Conservation (phyloP, 2,329 filamentous ascomycete species). For the Colletotrichum chrysophilum region DNA sequence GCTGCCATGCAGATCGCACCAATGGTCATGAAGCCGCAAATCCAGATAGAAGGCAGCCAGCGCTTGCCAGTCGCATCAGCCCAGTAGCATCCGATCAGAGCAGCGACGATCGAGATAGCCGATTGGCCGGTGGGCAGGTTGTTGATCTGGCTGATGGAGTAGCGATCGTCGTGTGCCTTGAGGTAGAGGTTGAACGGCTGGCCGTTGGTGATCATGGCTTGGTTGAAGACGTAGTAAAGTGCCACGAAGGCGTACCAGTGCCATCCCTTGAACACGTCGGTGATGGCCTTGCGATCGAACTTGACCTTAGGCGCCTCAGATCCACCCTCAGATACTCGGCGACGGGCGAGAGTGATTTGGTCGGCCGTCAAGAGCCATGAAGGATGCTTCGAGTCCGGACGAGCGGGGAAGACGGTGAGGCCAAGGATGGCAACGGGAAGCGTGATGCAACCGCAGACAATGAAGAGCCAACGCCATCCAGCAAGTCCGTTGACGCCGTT, state of each 20-base stretch:
- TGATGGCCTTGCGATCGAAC: slow-evolving; percentile 38
- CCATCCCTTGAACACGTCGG: slow-evolving; percentile 41
- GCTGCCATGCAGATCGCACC: slow-evolving; percentile 47
- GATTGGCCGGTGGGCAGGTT: slow-evolving; percentile 63
- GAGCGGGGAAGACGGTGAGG: slow-evolving; percentile 26
- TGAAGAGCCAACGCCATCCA: slow-evolving; percentile 21
- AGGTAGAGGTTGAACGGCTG: slow-evolving; percentile 46
- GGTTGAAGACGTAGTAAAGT: slow-evolving; percentile 51
- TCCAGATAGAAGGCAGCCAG: slow-evolving; percentile 46
- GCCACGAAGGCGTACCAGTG: slow-evolving; percentile 39
- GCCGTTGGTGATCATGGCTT: slow-evolving; percentile 44
- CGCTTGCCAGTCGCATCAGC: slow-evolving; percentile 70
- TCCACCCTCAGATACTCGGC: slow-evolving; percentile 28
- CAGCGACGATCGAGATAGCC: slow-evolving; percentile 62
- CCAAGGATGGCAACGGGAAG: slow-evolving; percentile 11
- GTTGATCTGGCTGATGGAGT: slow-evolving; percentile 55
- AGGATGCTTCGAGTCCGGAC: slow-evolving; percentile 31
- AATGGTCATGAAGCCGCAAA: slow-evolving; percentile 1
- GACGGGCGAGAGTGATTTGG: slow-evolving; percentile 28
- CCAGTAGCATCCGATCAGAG: slow-evolving; percentile 62
- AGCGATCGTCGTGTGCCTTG: slow-evolving; percentile 48
- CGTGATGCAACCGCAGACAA: slow-evolving; percentile 16
- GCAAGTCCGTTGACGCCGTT: slow-evolving; percentile 12
- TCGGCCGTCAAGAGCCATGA: slow-evolving; percentile 31
- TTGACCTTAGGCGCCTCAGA: slow-evolving; percentile 33